Evolutionary conservation across 371 early-diverging fungal genomes (phyloP).

Genomic region (Saksenaea vasiformis): DNA sequence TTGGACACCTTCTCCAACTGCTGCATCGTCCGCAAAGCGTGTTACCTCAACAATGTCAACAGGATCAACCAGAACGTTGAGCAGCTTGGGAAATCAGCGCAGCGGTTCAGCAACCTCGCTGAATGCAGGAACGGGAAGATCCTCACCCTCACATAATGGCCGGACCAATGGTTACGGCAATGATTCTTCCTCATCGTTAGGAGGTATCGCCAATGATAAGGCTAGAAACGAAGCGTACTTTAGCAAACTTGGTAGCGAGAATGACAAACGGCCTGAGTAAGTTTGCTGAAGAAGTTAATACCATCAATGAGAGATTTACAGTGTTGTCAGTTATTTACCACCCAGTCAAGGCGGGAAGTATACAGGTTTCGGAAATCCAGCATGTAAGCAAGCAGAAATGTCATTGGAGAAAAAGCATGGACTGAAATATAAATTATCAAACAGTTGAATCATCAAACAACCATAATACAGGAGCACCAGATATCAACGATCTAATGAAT

Average conservation of each 20-base stretch:
- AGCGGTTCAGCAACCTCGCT: constrained; percentile 21
- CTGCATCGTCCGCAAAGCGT: constrained; percentile 23
- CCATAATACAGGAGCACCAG: constrained; percentile 31
- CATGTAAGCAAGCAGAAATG: constrained; percentile 38
- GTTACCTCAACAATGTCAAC: constrained; percentile 13
- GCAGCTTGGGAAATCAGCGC: constrained; percentile 20
- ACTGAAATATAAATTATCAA: not conserved
- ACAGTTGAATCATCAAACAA: constrained; percentile 37
- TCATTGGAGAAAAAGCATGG: not conserved
- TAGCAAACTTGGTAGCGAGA: constrained; percentile 58
- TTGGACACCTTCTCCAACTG: constrained; percentile 59
- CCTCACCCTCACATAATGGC: constrained; percentile 5
- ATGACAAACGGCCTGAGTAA: constrained; percentile 63
- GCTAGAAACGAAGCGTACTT: constrained; percentile 75
- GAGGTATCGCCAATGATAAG: constrained; percentile 38
- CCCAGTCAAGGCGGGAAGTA: constrained; percentile 94
- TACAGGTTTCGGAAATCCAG: constrained; percentile 84
- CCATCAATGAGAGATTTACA: not conserved
- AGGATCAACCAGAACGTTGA: constrained; percentile 30
- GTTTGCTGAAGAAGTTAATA: constrained; percentile 6
- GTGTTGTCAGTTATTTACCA: constrained; percentile 60
- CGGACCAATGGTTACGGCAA: constrained; percentile 18
- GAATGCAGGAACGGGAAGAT: constrained; percentile 2
- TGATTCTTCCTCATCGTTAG: not conserved
- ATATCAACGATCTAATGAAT: constrained; percentile 72